phyloP scores from a whole-genome alignment of 2,329 filamentous ascomycete species.

The Colletotrichum lini region DNA sequence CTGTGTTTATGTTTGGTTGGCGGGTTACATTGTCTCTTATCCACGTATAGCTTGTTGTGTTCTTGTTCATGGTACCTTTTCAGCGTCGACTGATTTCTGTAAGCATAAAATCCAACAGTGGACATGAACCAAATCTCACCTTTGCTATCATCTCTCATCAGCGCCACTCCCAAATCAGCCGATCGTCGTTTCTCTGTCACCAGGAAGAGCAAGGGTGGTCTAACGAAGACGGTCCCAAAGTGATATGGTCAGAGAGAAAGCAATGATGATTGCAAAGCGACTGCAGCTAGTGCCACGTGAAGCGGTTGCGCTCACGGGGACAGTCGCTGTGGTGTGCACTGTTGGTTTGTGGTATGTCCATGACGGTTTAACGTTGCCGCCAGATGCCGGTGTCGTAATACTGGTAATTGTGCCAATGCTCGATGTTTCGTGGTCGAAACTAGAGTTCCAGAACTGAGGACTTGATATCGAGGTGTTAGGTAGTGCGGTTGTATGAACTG shows the following conservation, averaged over 20 bases:
- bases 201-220: not conserved
- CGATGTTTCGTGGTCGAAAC: not conserved
- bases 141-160: not conserved
- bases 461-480: not conserved
- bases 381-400: not conserved
- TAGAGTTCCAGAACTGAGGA: slow-evolving; percentile 4
- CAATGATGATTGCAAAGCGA: not conserved
- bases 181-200: not conserved
- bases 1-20: not conserved
- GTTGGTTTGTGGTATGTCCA: slow-evolving; percentile 12
- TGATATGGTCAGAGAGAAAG: not conserved
- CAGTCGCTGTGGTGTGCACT: not conserved
- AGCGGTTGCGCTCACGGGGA: slow-evolving; percentile 8
- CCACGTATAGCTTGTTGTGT: not conserved
- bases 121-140: not conserved
- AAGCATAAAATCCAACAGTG: not conserved
- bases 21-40: not conserved
- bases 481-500: slow-evolving; percentile 5
- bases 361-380: slow-evolving; percentile 5
- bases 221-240: slow-evolving; percentile 5
- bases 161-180: not conserved
- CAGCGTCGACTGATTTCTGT: not conserved
- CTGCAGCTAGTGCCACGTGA: slow-evolving; percentile 1
- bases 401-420: not conserved
- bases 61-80: not conserved